Percentiles rank a stretch among this genome's conserved stretches.
Evolutionary conservation across 1,139 yeast species (phyloP).

Genomic region (Zygosaccharomyces pseudobailii): DNA sequence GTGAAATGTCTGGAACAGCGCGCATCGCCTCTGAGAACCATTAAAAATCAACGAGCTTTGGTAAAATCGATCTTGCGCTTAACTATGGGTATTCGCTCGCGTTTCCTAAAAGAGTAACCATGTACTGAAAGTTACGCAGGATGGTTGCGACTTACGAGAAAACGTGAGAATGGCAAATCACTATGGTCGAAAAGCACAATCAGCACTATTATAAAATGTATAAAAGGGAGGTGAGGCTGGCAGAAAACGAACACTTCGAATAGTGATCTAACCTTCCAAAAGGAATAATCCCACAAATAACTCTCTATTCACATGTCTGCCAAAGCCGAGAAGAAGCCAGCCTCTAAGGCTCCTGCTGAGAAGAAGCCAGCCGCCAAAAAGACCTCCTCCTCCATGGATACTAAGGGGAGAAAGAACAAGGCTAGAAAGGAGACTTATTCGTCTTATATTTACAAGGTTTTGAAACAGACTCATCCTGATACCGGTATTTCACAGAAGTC

Average conservation of each 20-base stretch:
- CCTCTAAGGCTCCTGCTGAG: constrained; percentile 98
- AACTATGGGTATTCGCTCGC: constrained; percentile 49
- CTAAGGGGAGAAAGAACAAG: constrained; percentile 91
- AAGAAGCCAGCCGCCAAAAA: constrained; percentile 97
- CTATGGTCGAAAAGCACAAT: not conserved
- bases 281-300: not conserved
- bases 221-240: not conserved
- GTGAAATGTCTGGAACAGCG: constrained; percentile 31
- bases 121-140: constrained; percentile 38
- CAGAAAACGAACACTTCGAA: no score
- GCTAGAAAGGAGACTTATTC: constrained; percentile 99
- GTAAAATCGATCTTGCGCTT: constrained; percentile 51
- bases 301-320: constrained; percentile 63
- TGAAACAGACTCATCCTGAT: constrained; percentile 99
- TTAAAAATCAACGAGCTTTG: constrained; percentile 45
- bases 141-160: constrained; percentile 1
- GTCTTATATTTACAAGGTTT: constrained; percentile 96
- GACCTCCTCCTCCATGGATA: constrained; percentile 69
- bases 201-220: not conserved
- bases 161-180: constrained; percentile 7
- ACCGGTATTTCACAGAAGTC: constrained; percentile 99
- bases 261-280: no score
- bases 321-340: constrained; percentile 97
- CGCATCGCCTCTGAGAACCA: constrained; percentile 16
- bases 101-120: constrained; percentile 49